These are phyloP conservation scores for Daedaleopsis sinensis DNA, from an alignment of 768 basidiomycete genomes.

Conservation along the genomic window DNA sequence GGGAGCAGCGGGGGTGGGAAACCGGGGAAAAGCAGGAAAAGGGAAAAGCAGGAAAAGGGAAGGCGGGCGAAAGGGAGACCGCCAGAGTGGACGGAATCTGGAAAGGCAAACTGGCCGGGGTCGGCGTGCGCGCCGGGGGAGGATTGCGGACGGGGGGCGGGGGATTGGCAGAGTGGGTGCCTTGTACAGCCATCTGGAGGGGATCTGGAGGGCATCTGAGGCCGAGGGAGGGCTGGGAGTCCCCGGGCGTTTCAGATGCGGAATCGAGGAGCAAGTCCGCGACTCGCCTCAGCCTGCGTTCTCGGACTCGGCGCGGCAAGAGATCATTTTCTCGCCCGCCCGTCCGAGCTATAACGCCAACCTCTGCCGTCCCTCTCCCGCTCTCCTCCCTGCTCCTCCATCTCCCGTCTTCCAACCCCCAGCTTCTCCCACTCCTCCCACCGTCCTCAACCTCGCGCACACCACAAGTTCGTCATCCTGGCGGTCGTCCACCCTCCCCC, in stretches of 20 bases:
- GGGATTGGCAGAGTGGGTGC: background rate
- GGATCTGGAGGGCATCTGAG: background rate
- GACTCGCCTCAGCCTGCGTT: conserved; percentile 5
- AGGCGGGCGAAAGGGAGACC: conserved; percentile 32
- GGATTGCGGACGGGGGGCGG: background rate
- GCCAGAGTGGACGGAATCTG: conserved; percentile 49
- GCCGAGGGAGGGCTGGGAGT: conserved; percentile 10
- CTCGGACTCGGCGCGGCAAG: conserved; percentile 2
- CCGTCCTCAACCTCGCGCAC: background rate
- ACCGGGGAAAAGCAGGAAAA: too few relatives aligned
- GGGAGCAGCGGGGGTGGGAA: too few relatives aligned
- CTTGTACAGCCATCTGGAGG: background rate
- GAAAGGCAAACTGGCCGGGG: conserved; percentile 42
- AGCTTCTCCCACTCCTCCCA: background rate
- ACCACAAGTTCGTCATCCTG: background rate
- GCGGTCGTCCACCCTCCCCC: background rate
- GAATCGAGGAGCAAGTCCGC: background rate
- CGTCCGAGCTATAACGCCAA: conserved; percentile 9
- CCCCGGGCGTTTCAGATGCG: conserved; percentile 35
- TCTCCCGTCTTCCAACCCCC: too few relatives aligned
- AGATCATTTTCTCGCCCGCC: background rate
- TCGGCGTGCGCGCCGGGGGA: background rate
- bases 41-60: too few relatives aligned
- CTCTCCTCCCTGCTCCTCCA: conserved; percentile 4
- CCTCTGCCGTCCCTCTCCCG: background rate